Percentiles rank a stretch among this genome's conserved stretches.
Evolutionary conservation across 345 rosid genomes (phyloP).

Genomic region (Aquilaria sinensis): DNA sequence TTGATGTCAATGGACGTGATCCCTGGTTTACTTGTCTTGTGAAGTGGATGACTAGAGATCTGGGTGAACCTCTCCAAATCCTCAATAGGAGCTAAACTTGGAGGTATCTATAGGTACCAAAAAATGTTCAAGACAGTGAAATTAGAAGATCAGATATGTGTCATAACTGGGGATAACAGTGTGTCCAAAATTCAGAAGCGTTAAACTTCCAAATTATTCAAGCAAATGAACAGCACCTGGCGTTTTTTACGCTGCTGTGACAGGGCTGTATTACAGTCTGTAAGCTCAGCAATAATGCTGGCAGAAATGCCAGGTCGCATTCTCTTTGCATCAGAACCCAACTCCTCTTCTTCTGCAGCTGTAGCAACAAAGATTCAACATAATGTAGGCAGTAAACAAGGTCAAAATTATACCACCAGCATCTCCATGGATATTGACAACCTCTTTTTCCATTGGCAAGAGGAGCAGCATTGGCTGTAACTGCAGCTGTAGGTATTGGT

Average conservation of each 20-base stretch:
- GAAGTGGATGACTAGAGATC: conserved; percentile 94
- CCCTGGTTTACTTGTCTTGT: conserved; percentile 81
- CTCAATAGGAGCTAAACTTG: conserved; percentile 61
- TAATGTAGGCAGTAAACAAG: conserved; percentile 7
- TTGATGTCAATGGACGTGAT: conserved; percentile 67
- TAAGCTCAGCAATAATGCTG: conserved; percentile 55
- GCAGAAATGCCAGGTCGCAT: conserved; percentile 69
- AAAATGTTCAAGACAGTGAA: not conserved
- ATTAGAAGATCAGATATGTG: no score
- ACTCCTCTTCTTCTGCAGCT: conserved; percentile 47
- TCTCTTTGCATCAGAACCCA: conserved; percentile 46
- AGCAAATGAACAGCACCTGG: conserved; percentile 36
- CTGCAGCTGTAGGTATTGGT: conserved; percentile 46
- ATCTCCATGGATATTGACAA: conserved; percentile 12
- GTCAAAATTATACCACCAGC: conserved; percentile 1
- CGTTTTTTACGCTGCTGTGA: conserved; percentile 87
- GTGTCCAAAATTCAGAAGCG: no score
- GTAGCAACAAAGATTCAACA: conserved; percentile 13
- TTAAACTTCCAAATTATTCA: no score
- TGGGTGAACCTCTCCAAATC: conserved; percentile 83
- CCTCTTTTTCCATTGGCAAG: conserved; percentile 90
- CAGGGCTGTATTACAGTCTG: conserved; percentile 83
- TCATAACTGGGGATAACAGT: no score
- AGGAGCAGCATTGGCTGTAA: conserved; percentile 35
- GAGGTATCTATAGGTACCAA: conserved; percentile 42